phyloP scores from a whole-genome alignment of 1,284 basidiomycete genomes.

The Malassezia psittaci region DNA sequence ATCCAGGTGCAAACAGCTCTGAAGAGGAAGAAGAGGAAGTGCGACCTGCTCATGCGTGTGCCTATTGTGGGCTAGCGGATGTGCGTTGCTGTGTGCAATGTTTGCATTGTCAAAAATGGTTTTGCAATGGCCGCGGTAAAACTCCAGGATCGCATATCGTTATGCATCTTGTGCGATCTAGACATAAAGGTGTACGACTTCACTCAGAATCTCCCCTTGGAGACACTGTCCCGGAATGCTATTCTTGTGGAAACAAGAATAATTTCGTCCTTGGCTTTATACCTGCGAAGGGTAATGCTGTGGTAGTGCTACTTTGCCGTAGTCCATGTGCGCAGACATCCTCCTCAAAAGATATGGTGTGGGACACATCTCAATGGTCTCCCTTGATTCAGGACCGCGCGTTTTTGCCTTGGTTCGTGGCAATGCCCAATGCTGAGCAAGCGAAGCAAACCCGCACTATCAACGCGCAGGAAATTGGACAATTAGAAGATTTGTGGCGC shows the following conservation, averaged over 20 bases:
- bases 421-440: slow-evolving; percentile 87
- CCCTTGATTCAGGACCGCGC: slow-evolving; percentile 95
- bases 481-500: slow-evolving; percentile 94
- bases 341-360: slow-evolving; percentile 85
- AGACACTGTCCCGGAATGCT: slow-evolving; percentile 87
- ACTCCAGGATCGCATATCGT: slow-evolving; percentile 92
- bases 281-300: slow-evolving; percentile 95
- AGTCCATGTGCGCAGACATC: slow-evolving; percentile 91
- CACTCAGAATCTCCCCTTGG: slow-evolving; percentile 91
- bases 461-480: slow-evolving; percentile 90
- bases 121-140: slow-evolving; percentile 98
- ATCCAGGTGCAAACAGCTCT: too few relatives aligned
- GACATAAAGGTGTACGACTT: slow-evolving; percentile 95
- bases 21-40: neutral
- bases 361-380: slow-evolving; percentile 96
- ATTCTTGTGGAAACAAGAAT: slow-evolving; percentile 99
- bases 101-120: slow-evolving; percentile 82
- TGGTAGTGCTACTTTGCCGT: slow-evolving; percentile 95
- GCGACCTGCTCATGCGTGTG: slow-evolving; percentile 18
- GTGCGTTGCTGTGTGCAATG: slow-evolving; percentile 96
- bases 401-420: slow-evolving; percentile 97
- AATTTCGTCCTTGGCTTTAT: slow-evolving; percentile 99
- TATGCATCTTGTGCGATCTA: slow-evolving; percentile 94
- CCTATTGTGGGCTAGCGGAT: slow-evolving; percentile 95
- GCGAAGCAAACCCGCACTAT: slow-evolving; percentile 90